These are phyloP conservation scores for Ustilago shanxiensis DNA, from an alignment of 1,284 basidiomycete genomes.

Conservation along the genomic window DNA sequence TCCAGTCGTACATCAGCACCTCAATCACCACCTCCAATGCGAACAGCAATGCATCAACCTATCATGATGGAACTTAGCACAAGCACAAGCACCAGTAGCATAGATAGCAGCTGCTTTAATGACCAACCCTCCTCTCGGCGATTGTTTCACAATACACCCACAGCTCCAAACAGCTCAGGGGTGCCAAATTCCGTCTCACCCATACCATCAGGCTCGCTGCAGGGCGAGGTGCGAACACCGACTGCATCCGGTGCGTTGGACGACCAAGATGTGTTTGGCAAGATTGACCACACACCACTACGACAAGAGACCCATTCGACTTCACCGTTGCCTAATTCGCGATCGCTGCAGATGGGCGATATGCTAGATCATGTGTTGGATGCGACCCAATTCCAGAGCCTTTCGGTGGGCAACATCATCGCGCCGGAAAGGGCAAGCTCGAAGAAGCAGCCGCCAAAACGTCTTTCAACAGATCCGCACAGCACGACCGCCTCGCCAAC, in stretches of 20 bases:
- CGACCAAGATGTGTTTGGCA: constrained; percentile 42
- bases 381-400: constrained; percentile 23
- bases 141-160: constrained; percentile 41
- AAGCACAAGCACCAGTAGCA: constrained; percentile 31
- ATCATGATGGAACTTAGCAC: constrained; percentile 27
- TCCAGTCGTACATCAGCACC: constrained; percentile 8
- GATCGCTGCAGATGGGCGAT: constrained; percentile 43
- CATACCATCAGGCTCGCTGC: not conserved
- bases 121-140: constrained; percentile 31
- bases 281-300: constrained; percentile 44
- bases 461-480: constrained; percentile 23
- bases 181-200: constrained; percentile 23
- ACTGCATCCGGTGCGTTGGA: constrained; percentile 9
- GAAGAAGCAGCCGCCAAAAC: constrained; percentile 38
- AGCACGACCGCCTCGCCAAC: constrained; percentile 42
- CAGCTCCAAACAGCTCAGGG: constrained; percentile 3
- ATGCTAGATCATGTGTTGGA: constrained; percentile 40
- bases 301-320: constrained; percentile 46
- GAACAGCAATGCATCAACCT: constrained; percentile 14
- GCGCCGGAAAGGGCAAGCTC: constrained; percentile 42
- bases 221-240: constrained; percentile 21
- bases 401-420: constrained; percentile 48
- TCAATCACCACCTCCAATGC: constrained; percentile 18
- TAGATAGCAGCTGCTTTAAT: constrained; percentile 29
- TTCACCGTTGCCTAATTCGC: constrained; percentile 44